Percentiles rank a stretch among this genome's conserved stretches.
Evolutionary conservation across 306 rosid species (phyloP).

Genomic region (Delonix regia): DNA sequence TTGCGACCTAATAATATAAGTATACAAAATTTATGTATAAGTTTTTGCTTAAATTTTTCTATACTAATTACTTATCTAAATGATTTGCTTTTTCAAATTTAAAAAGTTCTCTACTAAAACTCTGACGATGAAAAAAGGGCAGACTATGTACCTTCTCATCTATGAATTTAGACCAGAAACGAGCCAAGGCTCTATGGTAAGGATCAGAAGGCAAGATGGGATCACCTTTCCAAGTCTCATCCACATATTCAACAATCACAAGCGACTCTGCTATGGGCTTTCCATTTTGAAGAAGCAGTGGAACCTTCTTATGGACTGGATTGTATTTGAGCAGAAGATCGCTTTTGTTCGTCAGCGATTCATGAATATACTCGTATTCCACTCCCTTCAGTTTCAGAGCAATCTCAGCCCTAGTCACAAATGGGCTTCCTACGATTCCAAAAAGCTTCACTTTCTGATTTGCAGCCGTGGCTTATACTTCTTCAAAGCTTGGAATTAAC

Average conservation of each 20-base stretch:
- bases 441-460: conserved; percentile 36
- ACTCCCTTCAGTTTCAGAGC: conserved; percentile 50
- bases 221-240: conserved; percentile 38
- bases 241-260: conserved; percentile 50
- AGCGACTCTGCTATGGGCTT: conserved; percentile 44
- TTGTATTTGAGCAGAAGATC: conserved; percentile 39
- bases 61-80: too few relatives aligned
- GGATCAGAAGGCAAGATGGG: conserved; percentile 50
- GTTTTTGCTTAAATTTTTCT: too few relatives aligned
- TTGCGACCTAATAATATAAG: too few relatives aligned
- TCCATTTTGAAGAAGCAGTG: conserved; percentile 46
- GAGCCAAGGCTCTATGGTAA: conserved; percentile 41
- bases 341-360: conserved; percentile 43
- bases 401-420: conserved; percentile 40
- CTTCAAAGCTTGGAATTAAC: too few relatives aligned
- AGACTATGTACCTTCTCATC: conserved; percentile 44
- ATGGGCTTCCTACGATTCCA: conserved; percentile 50
- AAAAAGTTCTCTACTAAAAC: too few relatives aligned
- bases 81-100: too few relatives aligned
- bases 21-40: too few relatives aligned
- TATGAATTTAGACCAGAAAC: conserved; percentile 44
- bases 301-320: conserved; percentile 51
- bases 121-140: neutral
- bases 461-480: conserved; percentile 2
- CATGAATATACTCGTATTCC: conserved; percentile 34